Base-by-base conservation (phyloP, 345 rosid genomes). In the Pugionium cornutum region DNA sequence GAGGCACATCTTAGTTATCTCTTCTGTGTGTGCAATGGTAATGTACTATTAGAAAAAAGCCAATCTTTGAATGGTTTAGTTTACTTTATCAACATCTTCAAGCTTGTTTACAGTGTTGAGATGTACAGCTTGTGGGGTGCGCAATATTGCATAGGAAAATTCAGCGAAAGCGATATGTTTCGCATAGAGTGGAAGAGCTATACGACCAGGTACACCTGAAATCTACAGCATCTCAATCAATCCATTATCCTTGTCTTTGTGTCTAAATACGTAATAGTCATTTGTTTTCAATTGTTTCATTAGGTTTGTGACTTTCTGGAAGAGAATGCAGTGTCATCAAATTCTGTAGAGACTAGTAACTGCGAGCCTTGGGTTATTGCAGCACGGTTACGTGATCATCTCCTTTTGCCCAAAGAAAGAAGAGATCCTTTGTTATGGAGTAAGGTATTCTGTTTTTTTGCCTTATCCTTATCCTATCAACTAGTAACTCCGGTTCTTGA, bases 281-380 rank as follows among this genome's bases (percentile, higher is more conserved):
- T 50, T 39, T 27, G 1, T 48, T 64, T 45, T 64, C 28, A 57
- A 52, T 52, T 45, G 42, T 30, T 44, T n/a, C 62, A 25, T 45
- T 72, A 89, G 98, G 88, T 89, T 7, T 89, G 98, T 58, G 87
- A 87, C 73, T 82, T 80, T 53, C 94, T 89, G 55, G 97, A 92
- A 80, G 98, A 92, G 73, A 89, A 70, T 80, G 98, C 96, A 54
- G 66, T 86, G 67, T 60, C 66, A 58, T 77, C 90, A 31, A 82
- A 83, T 64, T 73, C 74, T 50, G 66, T 34, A 64, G 73, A 68
- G 36, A 10, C 29, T 63, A 75, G 82, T 74, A 77, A 80, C 73
- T 68, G 62, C 73, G 89, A 89, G 67, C 80, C 96, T 39, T 92
- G 94, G 98, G 80, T 86, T 43, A 91, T 92, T 35, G 94, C 94